These are phyloP conservation scores for Syzygium jambos DNA, from an alignment of 345 rosid species.

Conservation along the genomic window DNA sequence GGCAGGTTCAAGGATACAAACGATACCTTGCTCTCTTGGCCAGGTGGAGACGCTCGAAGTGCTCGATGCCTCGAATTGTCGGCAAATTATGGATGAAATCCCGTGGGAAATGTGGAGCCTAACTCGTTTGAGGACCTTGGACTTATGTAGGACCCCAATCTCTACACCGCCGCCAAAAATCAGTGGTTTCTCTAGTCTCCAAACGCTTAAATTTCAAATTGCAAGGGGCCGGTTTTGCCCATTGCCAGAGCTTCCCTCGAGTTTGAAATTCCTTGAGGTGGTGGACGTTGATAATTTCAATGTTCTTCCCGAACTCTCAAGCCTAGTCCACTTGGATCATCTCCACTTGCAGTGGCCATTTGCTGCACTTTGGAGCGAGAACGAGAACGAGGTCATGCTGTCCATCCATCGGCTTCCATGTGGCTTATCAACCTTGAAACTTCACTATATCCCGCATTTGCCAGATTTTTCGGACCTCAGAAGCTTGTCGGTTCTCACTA, in stretches of 20 bases:
- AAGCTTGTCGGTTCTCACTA: neutral
- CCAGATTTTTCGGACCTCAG: neutral
- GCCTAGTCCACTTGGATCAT: neutral
- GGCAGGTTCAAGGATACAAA: neutral
- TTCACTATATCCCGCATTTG: fast-evolving
- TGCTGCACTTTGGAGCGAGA: neutral
- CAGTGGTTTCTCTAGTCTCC: neutral
- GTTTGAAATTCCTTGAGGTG: neutral
- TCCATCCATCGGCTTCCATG: neutral
- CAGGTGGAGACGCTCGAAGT: neutral
- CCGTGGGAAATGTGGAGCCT: neutral
- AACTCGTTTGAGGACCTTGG: neutral
- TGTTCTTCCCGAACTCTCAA: neutral
- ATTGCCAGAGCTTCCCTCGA: neutral
- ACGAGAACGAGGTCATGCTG: neutral
- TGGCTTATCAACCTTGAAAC: neutral
- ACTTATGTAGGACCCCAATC: neutral
- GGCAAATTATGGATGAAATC: neutral
- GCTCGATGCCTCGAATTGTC: neutral
- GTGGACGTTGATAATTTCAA: too few species aligned
- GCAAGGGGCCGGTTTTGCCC: neutral
- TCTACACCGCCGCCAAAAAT: neutral
- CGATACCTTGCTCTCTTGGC: neutral
- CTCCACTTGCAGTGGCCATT: neutral
- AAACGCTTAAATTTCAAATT: neutral